phyloP scores from a whole-genome alignment of 495 filamentous ascomycete species.

The Parathielavia hyrcaniae region DNA sequence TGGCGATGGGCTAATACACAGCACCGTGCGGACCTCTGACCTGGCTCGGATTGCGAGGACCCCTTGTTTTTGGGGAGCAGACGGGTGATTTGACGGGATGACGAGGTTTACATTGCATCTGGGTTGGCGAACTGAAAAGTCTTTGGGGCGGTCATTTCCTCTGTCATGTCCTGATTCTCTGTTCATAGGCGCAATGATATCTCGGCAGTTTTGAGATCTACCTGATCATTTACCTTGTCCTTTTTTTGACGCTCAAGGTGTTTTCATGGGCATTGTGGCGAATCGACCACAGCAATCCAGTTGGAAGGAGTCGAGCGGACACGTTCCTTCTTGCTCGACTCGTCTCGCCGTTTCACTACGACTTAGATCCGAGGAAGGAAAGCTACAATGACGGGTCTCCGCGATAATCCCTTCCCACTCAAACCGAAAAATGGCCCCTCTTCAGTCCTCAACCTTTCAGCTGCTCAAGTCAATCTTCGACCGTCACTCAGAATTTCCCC shows the following conservation, averaged over 20 bases:
- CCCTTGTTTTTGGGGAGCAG: conserved; percentile 36
- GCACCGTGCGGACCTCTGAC: conserved; percentile 34
- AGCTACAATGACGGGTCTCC: background rate
- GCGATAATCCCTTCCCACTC: background rate
- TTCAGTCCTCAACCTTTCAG: background rate
- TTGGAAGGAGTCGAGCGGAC: too few relatives aligned
- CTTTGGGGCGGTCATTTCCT: conserved; percentile 16
- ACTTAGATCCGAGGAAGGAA: too few relatives aligned
- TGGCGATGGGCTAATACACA: conserved; percentile 16
- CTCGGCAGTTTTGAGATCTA: background rate
- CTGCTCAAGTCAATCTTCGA: background rate
- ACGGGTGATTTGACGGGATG: conserved; percentile 40
- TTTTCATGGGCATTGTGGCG: too few relatives aligned
- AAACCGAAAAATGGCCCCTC: too few relatives aligned
- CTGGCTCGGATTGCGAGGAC: conserved; percentile 38
- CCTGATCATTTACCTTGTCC: too few relatives aligned
- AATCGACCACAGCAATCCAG: too few relatives aligned
- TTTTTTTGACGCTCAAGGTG: too few relatives aligned
- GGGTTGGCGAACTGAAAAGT: conserved; percentile 31
- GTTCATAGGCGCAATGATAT: conserved; percentile 12
- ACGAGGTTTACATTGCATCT: conserved; percentile 44
- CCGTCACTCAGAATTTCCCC: conserved; percentile 2
- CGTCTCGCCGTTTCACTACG: too few relatives aligned
- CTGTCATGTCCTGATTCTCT: conserved; percentile 4
- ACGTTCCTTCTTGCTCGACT: too few relatives aligned